Percentiles rank a stretch among this genome's conserved stretches.
Conservation (phyloP, 176 grass and related monocot species). For the Zoysia japonica region DNA sequence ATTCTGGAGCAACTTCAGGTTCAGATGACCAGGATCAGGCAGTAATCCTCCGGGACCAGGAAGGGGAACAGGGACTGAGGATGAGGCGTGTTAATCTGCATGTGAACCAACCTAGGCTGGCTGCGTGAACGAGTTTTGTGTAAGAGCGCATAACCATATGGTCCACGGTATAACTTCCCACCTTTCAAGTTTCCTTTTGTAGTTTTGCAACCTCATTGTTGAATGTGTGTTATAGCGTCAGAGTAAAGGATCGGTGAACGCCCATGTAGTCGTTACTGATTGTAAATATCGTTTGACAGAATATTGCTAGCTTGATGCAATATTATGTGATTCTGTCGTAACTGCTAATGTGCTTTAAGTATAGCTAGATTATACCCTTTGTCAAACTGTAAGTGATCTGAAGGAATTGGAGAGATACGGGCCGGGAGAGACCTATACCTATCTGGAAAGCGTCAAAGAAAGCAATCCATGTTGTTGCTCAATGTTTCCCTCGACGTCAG, state of each 20-base stretch:
- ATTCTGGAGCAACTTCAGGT: background rate
- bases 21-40: conserved; percentile 25
- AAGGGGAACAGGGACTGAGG: conserved; percentile 60
- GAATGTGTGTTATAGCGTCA: no score
- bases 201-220: no score
- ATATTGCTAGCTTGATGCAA: background rate
- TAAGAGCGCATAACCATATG: background rate
- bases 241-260: background rate
- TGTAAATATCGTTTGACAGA: conserved; percentile 51
- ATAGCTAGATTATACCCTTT: conserved; percentile 4
- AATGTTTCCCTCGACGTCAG: no score
- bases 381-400: background rate
- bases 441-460: no score
- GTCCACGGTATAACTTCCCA: conserved; percentile 1
- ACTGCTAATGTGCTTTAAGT: background rate
- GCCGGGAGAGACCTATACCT: no score
- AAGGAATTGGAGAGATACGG: no score
- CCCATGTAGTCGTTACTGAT: conserved; percentile 4
- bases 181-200: background rate
- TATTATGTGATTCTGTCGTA: conserved; percentile 28
- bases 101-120: conserved; percentile 47
- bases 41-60: conserved; percentile 49
- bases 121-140: conserved; percentile 16
- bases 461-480: no score
- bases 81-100: conserved; percentile 54